Evolutionary conservation across 495 filamentous ascomycete genomes (phyloP).

Genomic region (Melanomma pulvis-pyrius): DNA sequence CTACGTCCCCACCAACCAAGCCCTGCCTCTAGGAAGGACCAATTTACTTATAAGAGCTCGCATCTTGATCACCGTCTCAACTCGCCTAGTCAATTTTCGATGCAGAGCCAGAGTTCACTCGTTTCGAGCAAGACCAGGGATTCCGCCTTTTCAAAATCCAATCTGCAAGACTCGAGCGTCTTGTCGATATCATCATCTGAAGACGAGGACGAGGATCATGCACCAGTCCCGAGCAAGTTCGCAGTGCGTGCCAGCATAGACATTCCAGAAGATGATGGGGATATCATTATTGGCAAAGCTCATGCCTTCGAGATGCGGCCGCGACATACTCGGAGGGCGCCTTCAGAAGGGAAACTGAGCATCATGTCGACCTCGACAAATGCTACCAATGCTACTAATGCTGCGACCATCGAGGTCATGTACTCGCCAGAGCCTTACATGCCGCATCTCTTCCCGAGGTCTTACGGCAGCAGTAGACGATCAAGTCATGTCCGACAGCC

Average conservation of each 20-base stretch:
- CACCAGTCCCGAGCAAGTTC: slow-evolving; percentile 2
- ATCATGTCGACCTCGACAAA: slow-evolving; percentile 31
- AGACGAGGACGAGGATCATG: slow-evolving; percentile 51
- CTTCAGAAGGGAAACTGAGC: slow-evolving; percentile 26
- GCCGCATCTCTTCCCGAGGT: slow-evolving; percentile 18
- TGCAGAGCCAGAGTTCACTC: slow-evolving; percentile 28
- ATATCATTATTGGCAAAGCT: slow-evolving; percentile 38
- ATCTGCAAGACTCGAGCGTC: slow-evolving; percentile 57
- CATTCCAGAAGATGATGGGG: slow-evolving; percentile 17
- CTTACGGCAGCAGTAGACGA: slow-evolving; percentile 16
- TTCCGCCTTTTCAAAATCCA: slow-evolving; percentile 51
- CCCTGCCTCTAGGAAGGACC: not conserved
- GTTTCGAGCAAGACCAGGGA: slow-evolving; percentile 34
- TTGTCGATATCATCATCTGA: slow-evolving; percentile 62
- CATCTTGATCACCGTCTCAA: slow-evolving; percentile 12
- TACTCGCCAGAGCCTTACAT: slow-evolving; percentile 31
- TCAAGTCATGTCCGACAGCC: slow-evolving; percentile 34
- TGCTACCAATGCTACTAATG: no score
- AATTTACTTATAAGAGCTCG: not conserved
- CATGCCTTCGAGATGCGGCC: slow-evolving; percentile 39
- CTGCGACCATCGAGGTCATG: slow-evolving; percentile 37
- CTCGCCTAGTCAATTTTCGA: slow-evolving; percentile 31
- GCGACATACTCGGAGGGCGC: slow-evolving; percentile 5
- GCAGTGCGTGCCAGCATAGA: slow-evolving; percentile 26
- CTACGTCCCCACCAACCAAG: slow-evolving; percentile 6